Evolutionary conservation across 768 basidiomycete genomes (phyloP), one percentile per base, ranked within the genome.

Genomic region (Myochromella boudieri): DNA sequence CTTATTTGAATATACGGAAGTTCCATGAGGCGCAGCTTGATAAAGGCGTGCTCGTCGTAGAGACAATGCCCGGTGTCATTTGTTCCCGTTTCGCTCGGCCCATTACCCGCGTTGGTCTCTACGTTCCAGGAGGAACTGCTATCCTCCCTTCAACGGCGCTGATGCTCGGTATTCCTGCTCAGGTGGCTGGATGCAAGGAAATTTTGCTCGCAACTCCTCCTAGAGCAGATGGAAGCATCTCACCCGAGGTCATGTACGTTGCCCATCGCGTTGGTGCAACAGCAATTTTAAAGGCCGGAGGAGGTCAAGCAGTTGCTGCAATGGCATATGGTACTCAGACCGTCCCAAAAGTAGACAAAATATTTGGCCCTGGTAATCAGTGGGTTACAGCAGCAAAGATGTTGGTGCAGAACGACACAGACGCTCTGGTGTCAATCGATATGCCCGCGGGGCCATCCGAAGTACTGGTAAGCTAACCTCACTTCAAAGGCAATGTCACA

Each of bases 351-450:
- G 95, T 97, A 20, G 97, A 99, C 76, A 99, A 99, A 72, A 94
- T 99, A 57, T 95, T 98, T 61, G 97, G 97, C 7, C 97, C 97
- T 5, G 97, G 97, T 20, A 99, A 99, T 64, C 97, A 98, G 65
- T 99, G 95, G 93, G 97, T 99, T 18, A 99, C 95, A 1, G 97
- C 97, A 1, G 97, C 95, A 42, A 99, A 99, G 72, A 97, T 99
- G 97, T 69, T 95, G 44, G 95, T 99, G 20, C 95, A 97, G 64
- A 99, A 98, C 66, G 97, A 99, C 62, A 95, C 95, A 10, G 90
- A 95, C 58, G 95, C 97, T 7, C 67, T 95, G 52, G 94, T 97
- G 6, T 89, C 91, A 12, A 99, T 98, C 58, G 97, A 99, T 67
- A 98, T 99, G 92, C 97, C 97, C 39, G 97, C 97, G 26, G 97